Percentiles rank a stretch among this genome's conserved stretches.
Evolutionary conservation across 345 rosid species (phyloP).

Genomic region (Lepidium didymum): DNA sequence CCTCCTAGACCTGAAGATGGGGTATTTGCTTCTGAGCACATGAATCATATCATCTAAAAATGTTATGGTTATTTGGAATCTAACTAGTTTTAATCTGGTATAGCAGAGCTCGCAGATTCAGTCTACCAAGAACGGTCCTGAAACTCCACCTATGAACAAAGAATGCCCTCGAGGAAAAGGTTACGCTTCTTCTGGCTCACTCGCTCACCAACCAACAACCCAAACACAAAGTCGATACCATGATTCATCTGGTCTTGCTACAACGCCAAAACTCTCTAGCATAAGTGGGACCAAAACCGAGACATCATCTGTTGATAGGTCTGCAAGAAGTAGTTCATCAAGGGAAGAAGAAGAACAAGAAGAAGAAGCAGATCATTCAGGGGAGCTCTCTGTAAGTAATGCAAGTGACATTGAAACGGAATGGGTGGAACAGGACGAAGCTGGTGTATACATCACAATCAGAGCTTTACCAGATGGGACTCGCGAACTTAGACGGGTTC

Average conservation of each 20-base stretch:
- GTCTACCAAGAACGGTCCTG: constrained; percentile 61
- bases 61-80: constrained; percentile 5
- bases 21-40: constrained; percentile 44
- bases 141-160: constrained; percentile 70
- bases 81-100: not conserved
- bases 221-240: constrained; percentile 30
- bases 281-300: constrained; percentile 65
- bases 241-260: constrained; percentile 53
- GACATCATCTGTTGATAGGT: constrained; percentile 66
- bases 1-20: constrained; percentile 70
- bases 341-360: constrained; percentile 49
- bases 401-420: constrained; percentile 88
- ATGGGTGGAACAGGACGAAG: constrained; percentile 97
- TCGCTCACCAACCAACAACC: constrained; percentile 41
- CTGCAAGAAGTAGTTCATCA: constrained; percentile 66
- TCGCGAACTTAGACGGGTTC: constrained; percentile 89
- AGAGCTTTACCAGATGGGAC: constrained; percentile 68
- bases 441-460: constrained; percentile 88
- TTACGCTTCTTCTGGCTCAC: constrained; percentile 60
- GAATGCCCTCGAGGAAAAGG: constrained; percentile 56
- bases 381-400: constrained; percentile 78
- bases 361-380: constrained; percentile 42
- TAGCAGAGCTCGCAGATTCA: constrained; percentile 50
- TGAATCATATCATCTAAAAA: constrained; percentile 45
- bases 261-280: constrained; percentile 65